Evolutionary conservation across 352 stramenopile species (phyloP), one percentile per base, ranked within the genome.

Genomic region (Pythium rishiriense): DNA sequence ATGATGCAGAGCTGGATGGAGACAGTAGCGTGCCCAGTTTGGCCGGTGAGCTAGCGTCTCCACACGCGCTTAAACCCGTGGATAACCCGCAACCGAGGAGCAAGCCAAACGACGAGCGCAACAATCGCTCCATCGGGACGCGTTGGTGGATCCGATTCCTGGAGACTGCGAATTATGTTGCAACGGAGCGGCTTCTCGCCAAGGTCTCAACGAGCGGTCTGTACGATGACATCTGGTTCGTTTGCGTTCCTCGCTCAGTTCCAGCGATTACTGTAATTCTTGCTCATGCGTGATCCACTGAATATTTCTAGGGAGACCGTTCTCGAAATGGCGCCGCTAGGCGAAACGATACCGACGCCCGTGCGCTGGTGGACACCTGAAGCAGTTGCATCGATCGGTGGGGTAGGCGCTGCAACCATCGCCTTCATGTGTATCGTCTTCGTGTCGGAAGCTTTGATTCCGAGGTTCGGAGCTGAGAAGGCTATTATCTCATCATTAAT

Each of bases 1-100:
- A 0, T 53, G n/a, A 47, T 7, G 25, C 45, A 64, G 58, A 64
- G 58, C 24, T 64, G 8, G 46, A 58, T 42, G 48, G 29, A 19
- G 58, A 64, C 22, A 39, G 24, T 21, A 54, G 45, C 31, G 45
- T 7, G 19, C 49, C n/a, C 41, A 46, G 11, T 51, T 29, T 52
- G 41, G 39, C 22, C 17, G 33, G 31, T 19, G 21, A 4, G 50
- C 31, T 57, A 8, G 31, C 50, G 5, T 31, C 22, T 25, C 7
- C 26, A 37, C 25, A 14, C 10, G 37, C 25, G 24, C 25, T 1
- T 11, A 19, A 39, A 7, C 7, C 47, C 15, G 14, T 4, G 45
- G 15, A 19, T 6, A 39, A 4, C 10, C 33, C 33, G 9, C 9
- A 39, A 10, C 10, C 33, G 10, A 39, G 9, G 33, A 3, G 4